These are phyloP conservation scores for Penicillium sp. DNA, from an alignment of 2,329 filamentous ascomycete genomes.

Conservation along the genomic window DNA sequence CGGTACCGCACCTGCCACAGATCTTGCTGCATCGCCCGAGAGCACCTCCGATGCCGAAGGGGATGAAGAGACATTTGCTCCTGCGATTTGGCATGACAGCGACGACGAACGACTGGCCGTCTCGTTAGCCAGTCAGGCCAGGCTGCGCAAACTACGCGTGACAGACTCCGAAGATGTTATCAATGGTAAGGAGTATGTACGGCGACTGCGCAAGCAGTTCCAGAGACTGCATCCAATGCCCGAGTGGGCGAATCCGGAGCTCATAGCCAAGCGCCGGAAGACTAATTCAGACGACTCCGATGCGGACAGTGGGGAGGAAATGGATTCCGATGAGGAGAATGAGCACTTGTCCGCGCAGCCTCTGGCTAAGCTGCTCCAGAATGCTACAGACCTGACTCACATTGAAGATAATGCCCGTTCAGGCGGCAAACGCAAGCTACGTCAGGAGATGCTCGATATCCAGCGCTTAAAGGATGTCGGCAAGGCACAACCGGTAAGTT, in stretches of 20 bases:
- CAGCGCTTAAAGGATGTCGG: constrained; percentile 84
- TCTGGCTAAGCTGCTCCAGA: constrained; percentile 74
- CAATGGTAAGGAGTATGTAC: constrained; percentile 79
- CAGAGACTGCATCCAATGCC: constrained; percentile 60
- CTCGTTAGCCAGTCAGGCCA: constrained; percentile 71
- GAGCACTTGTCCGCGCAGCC: constrained; percentile 67
- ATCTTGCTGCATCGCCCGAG: constrained; percentile 34
- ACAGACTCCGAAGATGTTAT: constrained; percentile 83
- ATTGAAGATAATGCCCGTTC: constrained; percentile 47
- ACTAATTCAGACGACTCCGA: constrained; percentile 32
- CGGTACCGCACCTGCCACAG: constrained; percentile 47
- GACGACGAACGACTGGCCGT: constrained; percentile 86
- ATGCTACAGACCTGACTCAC: constrained; percentile 64
- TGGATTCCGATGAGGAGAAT: constrained; percentile 59
- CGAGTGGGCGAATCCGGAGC: constrained; percentile 56
- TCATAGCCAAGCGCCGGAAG: constrained; percentile 48
- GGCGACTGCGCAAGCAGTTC: constrained; percentile 74
- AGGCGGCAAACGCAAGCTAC: constrained; percentile 66
- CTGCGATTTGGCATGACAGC: constrained; percentile 77
- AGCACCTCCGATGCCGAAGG: constrained; percentile 40
- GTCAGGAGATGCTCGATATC: constrained; percentile 85
- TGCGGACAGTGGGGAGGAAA: constrained; percentile 53
- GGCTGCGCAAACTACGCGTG: constrained; percentile 77
- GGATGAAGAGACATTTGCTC: constrained; percentile 27
- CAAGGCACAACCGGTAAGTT: constrained; percentile 64